Conservation (phyloP, 306 rosid genomes). For the Vigna angularis region DNA sequence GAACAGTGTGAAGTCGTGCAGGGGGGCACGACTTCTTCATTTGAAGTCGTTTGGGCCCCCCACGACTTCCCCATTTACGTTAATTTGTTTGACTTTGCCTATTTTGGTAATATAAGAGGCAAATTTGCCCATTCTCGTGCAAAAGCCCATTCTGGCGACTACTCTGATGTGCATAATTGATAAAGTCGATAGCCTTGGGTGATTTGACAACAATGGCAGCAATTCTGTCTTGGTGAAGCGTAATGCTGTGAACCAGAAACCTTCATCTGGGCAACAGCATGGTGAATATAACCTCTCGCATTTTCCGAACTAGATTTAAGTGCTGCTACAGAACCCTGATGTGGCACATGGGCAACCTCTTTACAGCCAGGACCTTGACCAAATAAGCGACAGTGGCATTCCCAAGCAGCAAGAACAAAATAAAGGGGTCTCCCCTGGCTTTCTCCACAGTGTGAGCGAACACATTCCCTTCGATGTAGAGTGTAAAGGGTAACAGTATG, state of each 20-base stretch:
- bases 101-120: no score
- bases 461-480: conserved; percentile 92
- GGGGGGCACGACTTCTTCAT: no score
- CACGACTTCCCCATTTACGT: no score
- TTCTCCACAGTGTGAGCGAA: conserved; percentile 60
- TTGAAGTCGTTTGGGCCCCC: no score
- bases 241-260: conserved; percentile 65
- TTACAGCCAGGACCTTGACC: conserved; percentile 75
- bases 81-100: no score
- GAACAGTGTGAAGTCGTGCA: no score
- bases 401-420: conserved; percentile 71
- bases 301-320: conserved; percentile 54
- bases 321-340: conserved; percentile 50
- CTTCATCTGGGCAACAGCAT: conserved; percentile 87
- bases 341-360: conserved; percentile 56
- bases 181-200: conserved; percentile 51
- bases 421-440: conserved; percentile 62
- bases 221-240: conserved; percentile 47
- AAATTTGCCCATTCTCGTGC: no score
- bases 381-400: conserved; percentile 93
- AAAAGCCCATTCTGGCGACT: conserved; percentile 38
- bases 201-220: conserved; percentile 74
- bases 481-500: conserved; percentile 74
- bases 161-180: conserved; percentile 36
- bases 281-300: conserved; percentile 54